These are phyloP conservation scores for Lepidium africanum DNA, from an alignment of 345 rosid genomes.

Conservation along the genomic window DNA sequence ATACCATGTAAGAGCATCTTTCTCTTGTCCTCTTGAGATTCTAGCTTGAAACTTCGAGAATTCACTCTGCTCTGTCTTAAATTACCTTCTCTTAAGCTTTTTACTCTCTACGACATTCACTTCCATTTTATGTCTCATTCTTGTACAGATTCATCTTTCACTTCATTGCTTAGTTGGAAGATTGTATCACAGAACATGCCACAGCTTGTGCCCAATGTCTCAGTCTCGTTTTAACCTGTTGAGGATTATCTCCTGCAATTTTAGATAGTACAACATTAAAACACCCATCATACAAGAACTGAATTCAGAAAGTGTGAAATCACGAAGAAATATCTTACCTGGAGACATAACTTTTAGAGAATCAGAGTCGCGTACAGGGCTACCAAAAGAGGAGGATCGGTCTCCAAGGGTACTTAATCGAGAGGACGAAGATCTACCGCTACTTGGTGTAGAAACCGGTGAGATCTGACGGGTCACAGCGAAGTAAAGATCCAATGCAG, in stretches of 20 bases:
- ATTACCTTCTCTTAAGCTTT: background rate
- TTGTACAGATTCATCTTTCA: constrained; percentile 14
- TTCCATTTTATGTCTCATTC: background rate
- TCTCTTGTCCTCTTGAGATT: background rate
- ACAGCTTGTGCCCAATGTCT: constrained; percentile 73
- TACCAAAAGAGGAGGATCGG: constrained; percentile 55
- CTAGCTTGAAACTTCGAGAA: background rate
- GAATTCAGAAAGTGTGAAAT: background rate
- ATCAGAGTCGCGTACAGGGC: constrained; percentile 61
- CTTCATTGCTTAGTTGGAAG: constrained; percentile 9
- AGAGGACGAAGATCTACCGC: constrained; percentile 44
- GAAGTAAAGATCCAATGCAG: constrained; percentile 83
- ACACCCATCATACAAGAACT: background rate
- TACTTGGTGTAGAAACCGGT: constrained; percentile 59
- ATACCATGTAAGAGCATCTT: constrained; percentile 15
- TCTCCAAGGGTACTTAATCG: constrained; percentile 27
- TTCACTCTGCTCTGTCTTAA: background rate
- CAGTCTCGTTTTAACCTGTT: constrained; percentile 46
- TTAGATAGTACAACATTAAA: background rate
- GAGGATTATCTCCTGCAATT: constrained; percentile 57
- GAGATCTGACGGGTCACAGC: constrained; percentile 82
- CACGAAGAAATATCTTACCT: constrained; percentile 33
- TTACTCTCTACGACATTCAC: background rate
- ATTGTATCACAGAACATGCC: constrained; percentile 54
- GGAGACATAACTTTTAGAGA: constrained; percentile 71